Evolutionary conservation across 2,329 filamentous ascomycete species (phyloP).

Genomic region (Trichoderma cornu-damae): DNA sequence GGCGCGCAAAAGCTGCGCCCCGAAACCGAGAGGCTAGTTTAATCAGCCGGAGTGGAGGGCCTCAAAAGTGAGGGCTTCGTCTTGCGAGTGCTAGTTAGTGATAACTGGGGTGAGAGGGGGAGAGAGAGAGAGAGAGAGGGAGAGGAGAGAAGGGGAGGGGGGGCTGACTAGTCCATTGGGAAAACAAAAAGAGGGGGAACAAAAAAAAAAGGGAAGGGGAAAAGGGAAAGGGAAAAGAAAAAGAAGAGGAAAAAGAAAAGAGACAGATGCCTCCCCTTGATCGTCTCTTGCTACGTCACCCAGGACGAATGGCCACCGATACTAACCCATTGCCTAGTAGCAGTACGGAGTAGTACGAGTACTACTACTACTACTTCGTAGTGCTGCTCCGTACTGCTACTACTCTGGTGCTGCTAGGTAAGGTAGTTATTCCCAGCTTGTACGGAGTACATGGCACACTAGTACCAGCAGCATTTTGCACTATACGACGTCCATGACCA

Average conservation of each 20-base stretch:
- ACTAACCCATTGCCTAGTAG: too few relatives aligned
- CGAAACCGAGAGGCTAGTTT: not conserved
- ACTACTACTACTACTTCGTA: too few relatives aligned
- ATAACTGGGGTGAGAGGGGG: not conserved
- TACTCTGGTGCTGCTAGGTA: too few relatives aligned
- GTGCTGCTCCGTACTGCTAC: too few relatives aligned
- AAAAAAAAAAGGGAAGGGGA: not conserved
- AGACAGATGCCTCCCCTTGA: not conserved
- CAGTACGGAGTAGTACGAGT: too few relatives aligned
- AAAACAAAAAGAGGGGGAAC: not conserved
- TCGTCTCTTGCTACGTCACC: not conserved
- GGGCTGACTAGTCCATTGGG: too few relatives aligned
- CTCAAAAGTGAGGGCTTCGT: conserved; percentile 4
- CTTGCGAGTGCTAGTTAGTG: not conserved
- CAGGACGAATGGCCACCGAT: not conserved
- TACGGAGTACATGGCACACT: too few relatives aligned
- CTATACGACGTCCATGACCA: not conserved
- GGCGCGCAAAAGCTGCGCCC: not conserved
- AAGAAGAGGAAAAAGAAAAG: not conserved
- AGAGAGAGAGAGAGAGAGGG: not conserved
- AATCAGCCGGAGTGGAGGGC: conserved; percentile 4
- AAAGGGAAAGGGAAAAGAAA: not conserved
- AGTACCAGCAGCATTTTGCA: not conserved
- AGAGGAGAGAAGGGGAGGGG: not conserved
- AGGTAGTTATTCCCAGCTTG: too few relatives aligned